A percentile compares a stretch with the other conserved stretches of the same genome.
phyloP scores from a whole-genome alignment of 768 basidiomycete species.

The Amanita brunnescens region DNA sequence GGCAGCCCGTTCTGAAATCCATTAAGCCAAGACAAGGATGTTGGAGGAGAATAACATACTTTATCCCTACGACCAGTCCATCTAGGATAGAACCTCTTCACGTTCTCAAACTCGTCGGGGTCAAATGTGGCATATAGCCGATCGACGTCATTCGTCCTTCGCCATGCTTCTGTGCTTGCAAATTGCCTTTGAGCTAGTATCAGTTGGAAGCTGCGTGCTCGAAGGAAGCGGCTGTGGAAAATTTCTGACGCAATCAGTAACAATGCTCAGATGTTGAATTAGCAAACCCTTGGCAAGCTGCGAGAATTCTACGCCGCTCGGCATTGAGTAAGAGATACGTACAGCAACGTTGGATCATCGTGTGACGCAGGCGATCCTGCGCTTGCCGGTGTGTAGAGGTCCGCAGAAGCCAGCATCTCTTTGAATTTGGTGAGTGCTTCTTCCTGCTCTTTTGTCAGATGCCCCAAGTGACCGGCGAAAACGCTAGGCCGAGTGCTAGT shows the following conservation, averaged over 20 bases:
- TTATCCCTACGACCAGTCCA: constrained; percentile 79
- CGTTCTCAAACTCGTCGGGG: constrained; percentile 46
- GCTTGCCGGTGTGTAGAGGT: constrained; percentile 39
- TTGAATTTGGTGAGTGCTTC: constrained; percentile 46
- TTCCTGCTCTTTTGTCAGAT: constrained; percentile 42
- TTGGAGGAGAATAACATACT: constrained; percentile 25
- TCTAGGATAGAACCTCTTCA: constrained; percentile 63
- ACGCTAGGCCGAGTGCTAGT: neutral
- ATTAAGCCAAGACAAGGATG: neutral
- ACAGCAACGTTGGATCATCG: constrained; percentile 64
- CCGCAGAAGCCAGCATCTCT: constrained; percentile 33
- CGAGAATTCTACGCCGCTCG: too few species aligned
- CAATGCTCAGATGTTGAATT: too few species aligned
- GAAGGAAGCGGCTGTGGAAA: constrained; percentile 60
- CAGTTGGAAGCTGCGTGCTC: constrained; percentile 65
- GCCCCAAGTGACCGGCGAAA: constrained; percentile 44
- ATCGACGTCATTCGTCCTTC: constrained; percentile 50
- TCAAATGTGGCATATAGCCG: constrained; percentile 55
- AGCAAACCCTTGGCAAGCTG: too few species aligned
- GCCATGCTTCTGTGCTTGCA: constrained; percentile 58
- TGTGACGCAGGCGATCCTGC: constrained; percentile 35
- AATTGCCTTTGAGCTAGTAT: constrained; percentile 64
- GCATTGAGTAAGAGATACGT: constrained; percentile 17
- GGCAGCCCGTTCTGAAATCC: constrained; percentile 51
- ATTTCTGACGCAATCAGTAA: neutral